Base-by-base conservation (phyloP, 257 asterid species). In the Solanum etuberosum region DNA sequence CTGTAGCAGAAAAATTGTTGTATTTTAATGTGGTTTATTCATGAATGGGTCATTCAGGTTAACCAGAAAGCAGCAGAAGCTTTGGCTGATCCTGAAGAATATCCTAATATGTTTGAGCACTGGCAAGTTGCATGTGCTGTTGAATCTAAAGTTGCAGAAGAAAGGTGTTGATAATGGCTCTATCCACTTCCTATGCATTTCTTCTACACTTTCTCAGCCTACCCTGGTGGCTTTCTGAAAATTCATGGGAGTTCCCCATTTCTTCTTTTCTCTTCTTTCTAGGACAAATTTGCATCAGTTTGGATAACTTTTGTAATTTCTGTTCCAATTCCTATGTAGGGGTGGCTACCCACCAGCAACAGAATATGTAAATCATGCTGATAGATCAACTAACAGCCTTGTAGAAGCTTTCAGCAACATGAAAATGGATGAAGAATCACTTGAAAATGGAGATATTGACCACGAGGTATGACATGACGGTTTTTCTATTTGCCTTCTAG, bases 61-160 rank as follows among this genome's bases (percentile, higher is more conserved):
- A 96, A 96, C 90, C 96, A 90, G 83, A 96, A 94, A 93, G 98
- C 99, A 89, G 97, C 99, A 32, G 98, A 96, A 88, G 94, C 99
- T 87, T 93, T 96, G 87, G 99, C 98, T 86, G 99, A 96, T 90
- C 98, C 99, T 48, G 95, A 92, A 92, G 98, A 96, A 87, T 96
- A 96, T 88, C 94, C 99, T 65, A 96, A 96, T 90, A 87, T 96
- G 90, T 96, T 96, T 87, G 98, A 96, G 48, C 95, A 95, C 83
- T 96, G 99, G 99, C 98, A 96, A 93, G 91, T 96, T 72, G 98
- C 99, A 31, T 96, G 95, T 90, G 91, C 92, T 81, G 95, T 95
- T 82, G 98, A 96, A 92, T 85, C 94, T 87, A 95, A 91, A 90
- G 90, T 78, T 90, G 92, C 94, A 23, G 98, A 92, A 87, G 82